Conservation (phyloP, 257 asterid species). For the Paulownia fortunei region DNA sequence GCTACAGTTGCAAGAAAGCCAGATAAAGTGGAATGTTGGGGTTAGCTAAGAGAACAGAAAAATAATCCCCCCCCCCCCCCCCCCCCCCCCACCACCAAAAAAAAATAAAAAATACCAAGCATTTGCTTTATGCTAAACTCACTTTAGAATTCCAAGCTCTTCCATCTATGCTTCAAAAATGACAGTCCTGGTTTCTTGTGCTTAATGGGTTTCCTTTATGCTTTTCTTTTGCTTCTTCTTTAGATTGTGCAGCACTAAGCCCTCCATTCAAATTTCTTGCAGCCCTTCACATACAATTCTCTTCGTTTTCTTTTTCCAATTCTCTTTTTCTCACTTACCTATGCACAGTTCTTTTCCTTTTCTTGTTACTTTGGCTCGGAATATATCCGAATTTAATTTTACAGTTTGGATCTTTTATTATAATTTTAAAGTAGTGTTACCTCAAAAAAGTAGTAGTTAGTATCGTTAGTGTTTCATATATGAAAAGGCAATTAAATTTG, state of each 20-base stretch:
- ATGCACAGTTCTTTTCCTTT: conserved; percentile 37
- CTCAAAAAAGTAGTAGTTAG: too few relatives aligned
- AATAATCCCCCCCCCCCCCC: background rate
- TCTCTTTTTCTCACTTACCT: background rate
- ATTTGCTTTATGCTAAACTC: conserved; percentile 61
- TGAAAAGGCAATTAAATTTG: too few relatives aligned
- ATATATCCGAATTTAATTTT: too few relatives aligned
- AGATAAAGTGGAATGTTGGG: conserved; percentile 61
- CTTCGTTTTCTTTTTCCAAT: background rate
- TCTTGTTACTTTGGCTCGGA: background rate
- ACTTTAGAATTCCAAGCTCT: conserved; percentile 75
- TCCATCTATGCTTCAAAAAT: conserved; percentile 58
- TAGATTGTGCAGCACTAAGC: conserved; percentile 22
- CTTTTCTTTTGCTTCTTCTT: conserved; percentile 62
- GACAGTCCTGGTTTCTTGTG: conserved; percentile 67
- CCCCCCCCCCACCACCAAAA: too few relatives aligned
- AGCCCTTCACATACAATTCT: background rate
- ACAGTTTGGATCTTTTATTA: too few relatives aligned
- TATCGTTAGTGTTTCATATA: too few relatives aligned
- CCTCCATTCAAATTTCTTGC: conserved; percentile 24
- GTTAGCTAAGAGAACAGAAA: conserved; percentile 38
- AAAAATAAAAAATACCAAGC: conserved; percentile 42
- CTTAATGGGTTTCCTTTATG: conserved; percentile 68
- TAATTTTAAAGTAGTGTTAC: too few relatives aligned
- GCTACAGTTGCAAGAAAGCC: conserved; percentile 68